phyloP scores from a whole-genome alignment of 2,329 filamentous ascomycete genomes.

The Trichoderma brevicompactum region DNA sequence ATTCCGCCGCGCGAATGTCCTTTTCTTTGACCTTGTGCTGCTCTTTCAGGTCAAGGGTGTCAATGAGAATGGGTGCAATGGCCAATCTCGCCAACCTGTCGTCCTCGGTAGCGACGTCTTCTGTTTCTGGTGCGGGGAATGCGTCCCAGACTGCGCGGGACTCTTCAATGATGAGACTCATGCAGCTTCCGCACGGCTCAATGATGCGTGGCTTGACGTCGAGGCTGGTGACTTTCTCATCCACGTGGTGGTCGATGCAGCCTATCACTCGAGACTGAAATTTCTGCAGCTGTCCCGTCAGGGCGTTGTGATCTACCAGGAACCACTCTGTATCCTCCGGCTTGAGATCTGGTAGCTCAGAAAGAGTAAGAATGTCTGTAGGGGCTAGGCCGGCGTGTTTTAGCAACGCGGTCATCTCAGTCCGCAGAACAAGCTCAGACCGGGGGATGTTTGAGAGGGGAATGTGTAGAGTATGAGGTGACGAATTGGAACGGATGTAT shows the following conservation, averaged over 20 bases:
- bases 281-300: slow-evolving; percentile 63
- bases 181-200: slow-evolving; percentile 71
- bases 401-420: slow-evolving; percentile 72
- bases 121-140: slow-evolving; percentile 41
- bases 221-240: slow-evolving; percentile 61
- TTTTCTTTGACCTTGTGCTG: slow-evolving; percentile 67
- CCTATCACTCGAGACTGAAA: slow-evolving; percentile 62
- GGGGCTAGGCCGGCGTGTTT: slow-evolving; percentile 60
- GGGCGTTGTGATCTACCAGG: slow-evolving; percentile 78
- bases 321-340: slow-evolving; percentile 68
- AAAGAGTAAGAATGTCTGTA: slow-evolving; percentile 66
- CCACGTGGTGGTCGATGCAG: slow-evolving; percentile 79
- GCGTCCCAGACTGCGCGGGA: slow-evolving; percentile 62
- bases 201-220: slow-evolving; percentile 63
- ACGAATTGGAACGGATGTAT: slow-evolving; percentile 68
- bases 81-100: slow-evolving; percentile 68
- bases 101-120: slow-evolving; percentile 46
- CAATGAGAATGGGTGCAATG: slow-evolving; percentile 72
- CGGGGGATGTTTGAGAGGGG: slow-evolving; percentile 73
- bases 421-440: slow-evolving; percentile 70
- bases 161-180: slow-evolving; percentile 68
- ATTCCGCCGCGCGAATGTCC: slow-evolving; percentile 62
- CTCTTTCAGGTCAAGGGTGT: slow-evolving; percentile 68
- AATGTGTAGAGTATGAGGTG: slow-evolving; percentile 63
- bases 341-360: slow-evolving; percentile 53